Conservation (phyloP, 2,329 filamentous ascomycete genomes). For the Aureobasidium sp. region DNA sequence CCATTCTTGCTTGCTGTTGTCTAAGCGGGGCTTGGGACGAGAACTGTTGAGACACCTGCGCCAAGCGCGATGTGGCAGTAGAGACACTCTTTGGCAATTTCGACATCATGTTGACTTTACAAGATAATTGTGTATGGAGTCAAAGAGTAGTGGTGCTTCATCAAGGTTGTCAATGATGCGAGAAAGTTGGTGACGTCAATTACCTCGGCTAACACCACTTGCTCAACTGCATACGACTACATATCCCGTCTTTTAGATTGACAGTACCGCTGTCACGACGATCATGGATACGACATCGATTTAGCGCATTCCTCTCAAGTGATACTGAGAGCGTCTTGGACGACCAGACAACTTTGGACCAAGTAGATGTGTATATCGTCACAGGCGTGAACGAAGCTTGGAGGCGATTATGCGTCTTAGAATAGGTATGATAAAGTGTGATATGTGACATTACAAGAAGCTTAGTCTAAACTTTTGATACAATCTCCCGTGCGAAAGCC, state of each 20-base stretch:
- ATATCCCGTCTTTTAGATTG: not conserved
- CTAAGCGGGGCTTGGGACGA: conserved; percentile 19
- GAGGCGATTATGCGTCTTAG: not conserved
- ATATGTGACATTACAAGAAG: conserved; percentile 5
- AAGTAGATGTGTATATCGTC: not conserved
- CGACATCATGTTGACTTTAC: conserved; percentile 11
- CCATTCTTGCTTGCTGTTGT: conserved; percentile 19
- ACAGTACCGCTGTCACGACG: not conserved
- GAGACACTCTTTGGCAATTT: conserved; percentile 16
- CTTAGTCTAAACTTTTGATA: conserved; percentile 9
- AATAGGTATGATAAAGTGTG: not conserved
- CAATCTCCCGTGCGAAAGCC: not conserved
- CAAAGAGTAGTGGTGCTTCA: not conserved
- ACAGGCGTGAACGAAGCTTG: not conserved
- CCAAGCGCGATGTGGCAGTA: conserved; percentile 18
- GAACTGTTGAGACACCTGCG: conserved; percentile 21
- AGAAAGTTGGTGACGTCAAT: not conserved
- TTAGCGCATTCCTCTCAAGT: too few species aligned
- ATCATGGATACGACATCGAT: not conserved
- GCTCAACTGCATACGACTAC: not conserved
- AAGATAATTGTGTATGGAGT: not conserved
- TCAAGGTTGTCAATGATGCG: not conserved
- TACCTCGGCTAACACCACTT: not conserved
- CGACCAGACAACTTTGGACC: not conserved
- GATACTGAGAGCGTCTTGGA: not conserved